Base-by-base conservation (phyloP, 139 green algal genomes). In the Zygnema circumcarinatum region DNA sequence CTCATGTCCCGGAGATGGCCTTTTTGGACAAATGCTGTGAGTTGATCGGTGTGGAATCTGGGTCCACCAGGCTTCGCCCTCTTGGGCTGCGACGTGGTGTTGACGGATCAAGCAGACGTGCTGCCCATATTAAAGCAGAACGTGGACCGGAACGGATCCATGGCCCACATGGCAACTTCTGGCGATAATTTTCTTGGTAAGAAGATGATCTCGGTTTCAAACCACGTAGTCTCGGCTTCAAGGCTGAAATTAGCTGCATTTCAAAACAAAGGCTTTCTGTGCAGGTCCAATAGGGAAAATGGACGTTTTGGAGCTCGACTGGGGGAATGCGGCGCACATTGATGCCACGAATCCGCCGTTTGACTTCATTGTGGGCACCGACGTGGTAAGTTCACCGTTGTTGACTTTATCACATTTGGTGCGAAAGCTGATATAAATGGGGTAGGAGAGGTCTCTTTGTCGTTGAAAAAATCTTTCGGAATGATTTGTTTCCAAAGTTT, bases 261-360 rank as follows among this genome's bases (percentile, higher is more conserved):
- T n/a, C n/a, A n/a, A n/a, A n/a, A n/a, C n/a, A n/a, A n/a, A n/a
- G n/a, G n/a, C n/a, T n/a, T 25, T 29, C 54, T 29, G 25, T 72
- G 54, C 54, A 72, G 54, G 54, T 25, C 54, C 54, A 72, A 72
- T 72, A 25, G 54, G 54, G 29, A 72, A 72, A n/a, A 88, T 94
- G 20, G 40, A 74, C n/a, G 94, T 98, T 3, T 83, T 76, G 21
- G 93, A 95, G 74, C 89, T 98, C 74, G 94, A 98, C 90, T 98
- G 95, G 95, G 88, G 87, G 31, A 88, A 80, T 31, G 76, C 67
- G 38, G 3, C n/a, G 20, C 79, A 92, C 73, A 31, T 89, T 54
- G 80, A 76, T 39, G 38, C 84, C 0, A 22, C 92, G 52, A 41
- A 81, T 0, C 92, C 93, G 29, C 94, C 95, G 1, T 96, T 93